These are phyloP conservation scores for Desmodesmus armatus DNA, from an alignment of 139 green algal species.

Conservation along the genomic window DNA sequence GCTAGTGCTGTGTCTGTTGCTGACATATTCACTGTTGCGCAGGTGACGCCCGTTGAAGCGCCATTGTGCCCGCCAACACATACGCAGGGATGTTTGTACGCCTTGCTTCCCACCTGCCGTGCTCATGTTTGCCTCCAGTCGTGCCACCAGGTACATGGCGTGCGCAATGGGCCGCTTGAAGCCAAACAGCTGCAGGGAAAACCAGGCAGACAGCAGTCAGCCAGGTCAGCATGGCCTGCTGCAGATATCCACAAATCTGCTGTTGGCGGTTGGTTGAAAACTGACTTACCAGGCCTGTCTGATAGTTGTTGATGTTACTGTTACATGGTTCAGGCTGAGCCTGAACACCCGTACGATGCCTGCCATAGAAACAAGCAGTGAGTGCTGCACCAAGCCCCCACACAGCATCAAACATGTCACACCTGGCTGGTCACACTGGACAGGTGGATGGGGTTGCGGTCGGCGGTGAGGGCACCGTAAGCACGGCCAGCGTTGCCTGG, in stretches of 20 bases:
- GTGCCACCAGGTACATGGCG: constrained; percentile 65
- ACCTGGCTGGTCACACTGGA: constrained; percentile 47
- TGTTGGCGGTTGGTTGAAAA: too few species aligned
- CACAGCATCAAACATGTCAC: constrained; percentile 18
- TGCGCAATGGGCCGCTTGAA: constrained; percentile 74
- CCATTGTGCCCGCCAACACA: neutral
- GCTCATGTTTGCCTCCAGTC: constrained; percentile 53
- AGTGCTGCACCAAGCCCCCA: neutral
- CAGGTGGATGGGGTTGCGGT: constrained; percentile 60
- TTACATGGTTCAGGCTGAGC: too few species aligned
- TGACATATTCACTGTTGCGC: neutral
- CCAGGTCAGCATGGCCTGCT: neutral
- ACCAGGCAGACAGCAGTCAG: neutral
- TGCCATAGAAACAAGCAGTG: too few species aligned
- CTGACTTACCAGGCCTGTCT: too few species aligned
- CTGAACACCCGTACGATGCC: too few species aligned
- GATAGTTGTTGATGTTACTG: too few species aligned
- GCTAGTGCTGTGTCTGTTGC: neutral
- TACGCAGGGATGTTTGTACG: neutral
- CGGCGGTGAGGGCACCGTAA: constrained; percentile 65
- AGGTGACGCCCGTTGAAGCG: neutral
- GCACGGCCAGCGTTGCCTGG: constrained; percentile 53
- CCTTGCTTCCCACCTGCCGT: constrained; percentile 49
- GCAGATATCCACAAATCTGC: neutral
- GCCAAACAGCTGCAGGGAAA: constrained; percentile 68